Conservation (phyloP, 345 rosid genomes). For the Punica granatum region DNA sequence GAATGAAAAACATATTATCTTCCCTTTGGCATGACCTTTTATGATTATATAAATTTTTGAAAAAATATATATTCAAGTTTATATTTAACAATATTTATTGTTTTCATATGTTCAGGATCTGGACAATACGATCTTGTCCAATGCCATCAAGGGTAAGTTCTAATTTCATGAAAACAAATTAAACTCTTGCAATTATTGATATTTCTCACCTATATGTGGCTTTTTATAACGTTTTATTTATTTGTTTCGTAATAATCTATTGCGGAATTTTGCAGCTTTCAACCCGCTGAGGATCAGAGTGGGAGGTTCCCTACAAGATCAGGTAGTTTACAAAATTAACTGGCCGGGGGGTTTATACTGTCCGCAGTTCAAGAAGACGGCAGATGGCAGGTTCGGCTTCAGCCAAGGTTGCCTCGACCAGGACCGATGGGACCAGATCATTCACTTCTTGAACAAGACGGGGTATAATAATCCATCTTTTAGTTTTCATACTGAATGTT, state of each 20-base stretch:
- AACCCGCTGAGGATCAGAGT: conserved; percentile 34
- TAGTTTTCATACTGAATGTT: too few species aligned
- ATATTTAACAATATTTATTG: not conserved
- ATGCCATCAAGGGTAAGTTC: conserved; percentile 42
- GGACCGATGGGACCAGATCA: conserved; percentile 51
- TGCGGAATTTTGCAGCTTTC: conserved; percentile 31
- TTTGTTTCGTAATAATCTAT: too few species aligned
- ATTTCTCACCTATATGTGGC: too few species aligned
- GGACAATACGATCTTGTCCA: conserved; percentile 35
- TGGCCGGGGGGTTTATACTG: conserved; percentile 13
- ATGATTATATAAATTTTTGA: too few species aligned
- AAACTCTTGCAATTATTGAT: too few species aligned
- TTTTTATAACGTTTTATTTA: too few species aligned
- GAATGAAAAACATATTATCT: too few species aligned
- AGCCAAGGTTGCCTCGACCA: conserved; percentile 36
- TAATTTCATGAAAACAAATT: too few species aligned
- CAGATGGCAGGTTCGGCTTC: conserved; percentile 37
- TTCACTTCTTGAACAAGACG: conserved; percentile 28
- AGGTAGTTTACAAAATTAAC: conserved; percentile 34
- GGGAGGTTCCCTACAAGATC: conserved; percentile 47
- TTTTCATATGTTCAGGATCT: conserved; percentile 29
- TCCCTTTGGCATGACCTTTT: too few species aligned
- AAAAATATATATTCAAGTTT: too few species aligned
- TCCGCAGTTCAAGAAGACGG: conserved; percentile 18
- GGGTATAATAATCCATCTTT: conserved; percentile 18